These are phyloP conservation scores for Lichtheimia hyalospora DNA, from an alignment of 371 early-diverging fungal species.

Conservation along the genomic window DNA sequence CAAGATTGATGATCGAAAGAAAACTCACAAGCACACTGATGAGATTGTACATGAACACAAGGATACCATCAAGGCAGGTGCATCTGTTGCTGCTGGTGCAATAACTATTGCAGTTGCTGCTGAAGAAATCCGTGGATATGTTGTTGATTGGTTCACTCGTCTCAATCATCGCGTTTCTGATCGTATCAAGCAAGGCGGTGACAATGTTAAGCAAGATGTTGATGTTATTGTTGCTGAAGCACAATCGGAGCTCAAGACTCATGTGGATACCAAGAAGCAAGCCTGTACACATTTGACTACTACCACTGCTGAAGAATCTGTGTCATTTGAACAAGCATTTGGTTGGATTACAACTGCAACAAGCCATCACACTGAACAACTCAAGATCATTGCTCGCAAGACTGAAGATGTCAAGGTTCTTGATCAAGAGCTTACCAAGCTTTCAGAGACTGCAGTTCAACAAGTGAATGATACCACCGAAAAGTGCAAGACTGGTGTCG, in stretches of 20 bases:
- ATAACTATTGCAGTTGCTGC: constrained; percentile 10
- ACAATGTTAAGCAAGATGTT: constrained; percentile 24
- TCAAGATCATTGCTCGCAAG: constrained; percentile 1
- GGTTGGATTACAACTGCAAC: constrained; percentile 11
- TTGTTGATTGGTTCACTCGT: constrained; percentile 21
- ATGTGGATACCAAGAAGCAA: constrained; percentile 19
- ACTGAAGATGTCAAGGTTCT: background rate
- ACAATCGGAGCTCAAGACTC: background rate
- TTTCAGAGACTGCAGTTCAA: constrained; percentile 1
- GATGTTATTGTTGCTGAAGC: constrained; percentile 25
- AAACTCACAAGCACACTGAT: background rate
- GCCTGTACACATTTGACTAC: constrained; percentile 14
- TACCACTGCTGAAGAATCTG: constrained; percentile 22
- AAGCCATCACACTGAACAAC: constrained; percentile 11
- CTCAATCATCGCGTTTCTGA: constrained; percentile 21
- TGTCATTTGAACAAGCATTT: constrained; percentile 3
- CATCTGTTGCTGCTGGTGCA: constrained; percentile 12
- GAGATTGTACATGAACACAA: background rate
- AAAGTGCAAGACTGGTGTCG: constrained; percentile 8
- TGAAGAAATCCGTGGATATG: constrained; percentile 1
- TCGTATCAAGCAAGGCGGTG: constrained; percentile 33
- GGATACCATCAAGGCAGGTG: constrained; percentile 2
- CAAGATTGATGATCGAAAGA: background rate
- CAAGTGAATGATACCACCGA: constrained; percentile 5
- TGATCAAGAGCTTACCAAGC: constrained; percentile 2